phyloP scores from a whole-genome alignment of 495 filamentous ascomycete genomes.

The Aspergillus sclerotioniger region DNA sequence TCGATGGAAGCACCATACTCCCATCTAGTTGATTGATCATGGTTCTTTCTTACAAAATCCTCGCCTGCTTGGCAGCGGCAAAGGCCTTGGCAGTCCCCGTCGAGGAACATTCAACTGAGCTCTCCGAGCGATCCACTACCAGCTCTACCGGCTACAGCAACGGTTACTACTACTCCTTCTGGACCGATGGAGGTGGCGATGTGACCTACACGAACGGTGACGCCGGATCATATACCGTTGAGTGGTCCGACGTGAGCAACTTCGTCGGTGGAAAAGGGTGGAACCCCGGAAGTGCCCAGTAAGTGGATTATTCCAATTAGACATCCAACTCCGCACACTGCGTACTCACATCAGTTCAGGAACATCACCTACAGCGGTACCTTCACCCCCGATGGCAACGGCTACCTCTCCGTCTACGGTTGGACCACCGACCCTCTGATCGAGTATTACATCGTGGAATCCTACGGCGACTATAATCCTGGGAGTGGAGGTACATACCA shows the following conservation, averaged over 20 bases:
- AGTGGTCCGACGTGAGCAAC: conserved; percentile 54
- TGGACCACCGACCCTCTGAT: conserved; percentile 61
- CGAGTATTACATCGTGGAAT: conserved; percentile 66
- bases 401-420: conserved; percentile 61
- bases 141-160: conserved; percentile 52
- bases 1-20: neutral
- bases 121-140: conserved; percentile 30
- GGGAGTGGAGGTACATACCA: conserved; percentile 42
- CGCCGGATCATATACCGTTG: conserved; percentile 54
- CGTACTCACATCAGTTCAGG: conserved; percentile 24
- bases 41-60: conserved; percentile 46
- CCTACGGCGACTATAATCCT: conserved; percentile 56
- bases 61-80: conserved; percentile 33
- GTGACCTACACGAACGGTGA: conserved; percentile 58
- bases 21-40: conserved; percentile 27
- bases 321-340: neutral
- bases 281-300: conserved; percentile 50
- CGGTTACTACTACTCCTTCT: conserved; percentile 63
- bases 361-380: conserved; percentile 53
- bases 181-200: conserved; percentile 54
- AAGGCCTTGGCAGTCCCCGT: conserved; percentile 42
- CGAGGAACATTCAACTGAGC: conserved; percentile 1
- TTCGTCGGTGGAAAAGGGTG: conserved; percentile 65
- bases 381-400: conserved; percentile 56
- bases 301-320: conserved; percentile 9